A percentile compares a stretch with the other conserved stretches of the same genome.
These are phyloP conservation scores for Corymbia maculata DNA, from an alignment of 345 rosid genomes.

Conservation along the genomic window DNA sequence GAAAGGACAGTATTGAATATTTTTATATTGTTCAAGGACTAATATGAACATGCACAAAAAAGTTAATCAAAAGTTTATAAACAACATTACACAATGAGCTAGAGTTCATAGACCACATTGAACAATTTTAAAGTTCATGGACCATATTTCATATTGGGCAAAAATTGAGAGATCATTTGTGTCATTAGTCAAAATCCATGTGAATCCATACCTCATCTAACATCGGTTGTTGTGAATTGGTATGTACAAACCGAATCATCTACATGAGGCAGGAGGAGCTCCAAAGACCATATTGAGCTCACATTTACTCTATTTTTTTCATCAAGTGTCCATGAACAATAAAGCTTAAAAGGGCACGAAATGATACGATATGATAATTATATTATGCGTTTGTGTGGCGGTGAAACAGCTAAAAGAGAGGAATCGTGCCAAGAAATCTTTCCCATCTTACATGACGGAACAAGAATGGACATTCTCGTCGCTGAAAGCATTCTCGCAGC, in stretches of 20 bases:
- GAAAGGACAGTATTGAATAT: not conserved
- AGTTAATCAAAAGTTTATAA: fast-evolving
- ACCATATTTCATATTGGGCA: fast-evolving
- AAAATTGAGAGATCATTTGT: too few species aligned
- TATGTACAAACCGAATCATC: not conserved
- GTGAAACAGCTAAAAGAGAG: not conserved
- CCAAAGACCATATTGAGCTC: not conserved
- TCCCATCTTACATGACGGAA: not conserved
- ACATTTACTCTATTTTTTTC: not conserved
- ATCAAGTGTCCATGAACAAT: not conserved
- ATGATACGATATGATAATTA: not conserved
- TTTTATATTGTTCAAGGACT: fast-evolving
- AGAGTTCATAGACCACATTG: fast-evolving
- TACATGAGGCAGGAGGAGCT: not conserved
- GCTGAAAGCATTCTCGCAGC: not conserved
- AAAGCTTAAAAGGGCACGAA: not conserved
- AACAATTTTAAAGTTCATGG: too few species aligned
- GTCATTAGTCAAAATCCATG: too few species aligned
- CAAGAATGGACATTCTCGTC: not conserved
- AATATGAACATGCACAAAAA: not conserved
- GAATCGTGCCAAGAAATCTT: not conserved
- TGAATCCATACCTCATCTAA: not conserved
- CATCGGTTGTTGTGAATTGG: not conserved
- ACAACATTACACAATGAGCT: fast-evolving
- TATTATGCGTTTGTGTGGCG: not conserved